Evolutionary conservation across 73 alveolate species (phyloP), one percentile per base, ranked within the genome.

Genomic region (Paramecium bursaria): DNA sequence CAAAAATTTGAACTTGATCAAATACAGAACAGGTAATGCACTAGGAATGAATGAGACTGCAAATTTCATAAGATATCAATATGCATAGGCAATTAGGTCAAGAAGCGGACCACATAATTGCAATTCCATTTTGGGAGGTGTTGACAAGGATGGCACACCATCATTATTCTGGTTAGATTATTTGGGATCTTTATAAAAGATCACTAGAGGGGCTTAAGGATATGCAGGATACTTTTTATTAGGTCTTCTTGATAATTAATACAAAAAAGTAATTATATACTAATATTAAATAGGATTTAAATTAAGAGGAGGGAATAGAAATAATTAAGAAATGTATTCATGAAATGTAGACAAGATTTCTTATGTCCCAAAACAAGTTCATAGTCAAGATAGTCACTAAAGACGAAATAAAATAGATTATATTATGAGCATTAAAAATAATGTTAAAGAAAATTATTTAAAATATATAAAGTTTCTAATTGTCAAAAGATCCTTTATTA

Each of bases 201-300:
- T 93, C 33, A 85, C 91, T 44, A 94, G 91, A 87, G 99, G 97
- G 48, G 97, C 98, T 47, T 97, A 96, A 47, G 99, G 99, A 6
- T 95, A 96, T 87, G 99, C 98, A 49, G 98, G 92, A 54, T 93
- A 91, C 85, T 96, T 96, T 91, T 74, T 91, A 19, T 80, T 85
- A 74, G 96, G 98, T 23, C 91, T 95, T 35, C 90, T 96, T 54
- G 99, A 96, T 86, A 93, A 96, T 73, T 50, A 74, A 82, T 96
- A 88, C 88, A 90, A 85, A 46, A 88, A 88, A 46, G 93, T 87
- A 85, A 30, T 9, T 26, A 14, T 21, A 85, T 67, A 5, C 75
- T 30, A 14, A 46, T 31, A 61, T 48, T 30, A 13, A 49, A 15
- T 50, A 92, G 92, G 93, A 91, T 82, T 87, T 96, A 89, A 94